Conservation (phyloP, 2,329 filamentous ascomycete species). For the Colletotrichum truncatum region DNA sequence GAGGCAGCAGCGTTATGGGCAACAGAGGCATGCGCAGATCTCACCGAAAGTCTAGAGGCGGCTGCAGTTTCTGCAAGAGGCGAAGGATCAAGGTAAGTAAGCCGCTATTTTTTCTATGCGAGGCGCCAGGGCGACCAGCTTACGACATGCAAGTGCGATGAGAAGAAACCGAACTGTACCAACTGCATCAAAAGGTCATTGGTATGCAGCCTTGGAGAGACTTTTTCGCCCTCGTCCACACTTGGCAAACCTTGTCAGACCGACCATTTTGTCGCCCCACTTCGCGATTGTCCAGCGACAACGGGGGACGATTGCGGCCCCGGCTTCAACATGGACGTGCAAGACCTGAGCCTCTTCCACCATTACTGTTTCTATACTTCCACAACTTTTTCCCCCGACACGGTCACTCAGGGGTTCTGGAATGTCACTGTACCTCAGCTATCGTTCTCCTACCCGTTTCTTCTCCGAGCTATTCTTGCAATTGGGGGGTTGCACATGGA, state of each 20-base stretch:
- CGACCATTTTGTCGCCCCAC: too few relatives aligned
- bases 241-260: not conserved
- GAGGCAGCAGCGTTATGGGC: too few relatives aligned
- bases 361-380: not conserved
- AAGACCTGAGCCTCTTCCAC: not conserved
- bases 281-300: not conserved
- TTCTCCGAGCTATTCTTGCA: not conserved
- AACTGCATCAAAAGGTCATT: not conserved
- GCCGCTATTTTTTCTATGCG: not conserved
- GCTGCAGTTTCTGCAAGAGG: not conserved
- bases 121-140: not conserved
- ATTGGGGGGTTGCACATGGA: not conserved
- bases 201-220: not conserved
- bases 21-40: not conserved
- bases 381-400: not conserved
- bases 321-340: not conserved
- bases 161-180: not conserved
- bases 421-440: not conserved
- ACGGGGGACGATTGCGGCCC: not conserved
- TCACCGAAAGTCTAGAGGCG: not conserved
- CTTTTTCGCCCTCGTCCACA: not conserved
- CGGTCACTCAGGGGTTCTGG: not conserved
- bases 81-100: not conserved
- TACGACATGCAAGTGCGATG: not conserved
- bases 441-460: not conserved